Evolutionary conservation across 1,139 yeast genomes (phyloP).

Genomic region (Lodderomyces metapsilosis): DNA sequence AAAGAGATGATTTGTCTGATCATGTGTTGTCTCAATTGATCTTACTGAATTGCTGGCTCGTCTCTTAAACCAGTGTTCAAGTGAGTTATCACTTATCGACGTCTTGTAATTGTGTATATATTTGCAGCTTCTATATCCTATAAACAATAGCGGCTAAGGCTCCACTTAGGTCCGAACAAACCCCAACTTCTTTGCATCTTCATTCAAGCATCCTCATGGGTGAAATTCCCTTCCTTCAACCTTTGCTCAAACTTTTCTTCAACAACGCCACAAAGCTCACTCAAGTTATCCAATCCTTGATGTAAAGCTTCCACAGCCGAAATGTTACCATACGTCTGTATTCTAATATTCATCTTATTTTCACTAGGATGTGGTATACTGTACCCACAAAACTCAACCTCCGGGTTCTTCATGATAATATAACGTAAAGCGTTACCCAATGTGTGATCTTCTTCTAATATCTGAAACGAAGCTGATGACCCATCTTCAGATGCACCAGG

Average conservation of each 20-base stretch:
- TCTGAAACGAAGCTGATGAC: slow-evolving; percentile 91
- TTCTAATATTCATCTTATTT: slow-evolving; percentile 81
- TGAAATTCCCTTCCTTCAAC: slow-evolving; percentile 51
- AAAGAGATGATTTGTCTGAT: too few species aligned
- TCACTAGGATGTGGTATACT: slow-evolving; percentile 99
- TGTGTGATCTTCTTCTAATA: slow-evolving; percentile 91
- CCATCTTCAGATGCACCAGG: slow-evolving; percentile 97
- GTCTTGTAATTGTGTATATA: too few species aligned
- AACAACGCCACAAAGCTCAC: slow-evolving; percentile 78
- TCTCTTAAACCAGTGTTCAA: too few species aligned
- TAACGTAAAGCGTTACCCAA: slow-evolving; percentile 91
- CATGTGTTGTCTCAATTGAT: too few species aligned
- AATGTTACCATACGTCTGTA: slow-evolving; percentile 86
- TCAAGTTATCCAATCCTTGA: slow-evolving; percentile 84
- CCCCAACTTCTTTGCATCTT: too few species aligned
- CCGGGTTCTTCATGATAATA: slow-evolving; percentile 95
- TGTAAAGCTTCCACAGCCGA: slow-evolving; percentile 93
- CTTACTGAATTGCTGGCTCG: too few species aligned
- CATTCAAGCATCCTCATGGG: slow-evolving; percentile 34
- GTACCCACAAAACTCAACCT: slow-evolving; percentile 96
- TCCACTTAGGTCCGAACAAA: too few species aligned
- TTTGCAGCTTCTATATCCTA: not conserved
- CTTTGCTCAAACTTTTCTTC: slow-evolving; percentile 73
- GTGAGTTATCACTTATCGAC: too few species aligned
- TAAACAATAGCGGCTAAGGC: not conserved